Evolutionary conservation across 805 yeast genomes (phyloP), one percentile per base, ranked within the genome.

Genomic region (Yamadazyma takamatsuzukensis): DNA sequence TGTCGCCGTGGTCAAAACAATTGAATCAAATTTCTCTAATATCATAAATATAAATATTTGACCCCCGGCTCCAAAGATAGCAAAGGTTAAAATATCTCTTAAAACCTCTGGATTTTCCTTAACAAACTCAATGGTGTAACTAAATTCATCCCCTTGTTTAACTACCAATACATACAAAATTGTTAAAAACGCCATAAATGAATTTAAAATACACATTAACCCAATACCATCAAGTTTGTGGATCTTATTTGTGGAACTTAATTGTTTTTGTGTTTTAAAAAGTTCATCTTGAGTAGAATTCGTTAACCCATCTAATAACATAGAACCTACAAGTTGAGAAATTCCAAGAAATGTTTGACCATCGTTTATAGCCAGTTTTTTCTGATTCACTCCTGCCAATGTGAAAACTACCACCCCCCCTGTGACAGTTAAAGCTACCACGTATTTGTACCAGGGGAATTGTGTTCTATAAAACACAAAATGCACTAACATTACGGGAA

Each of bases 401-500:
- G 96, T 85, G 63, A 93, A 93, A 4, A 84, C 39, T 2, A 76
- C 68, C 9, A 93, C 97, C 2, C 99, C 98, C 0, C 62, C 32
- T 1, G 97, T 89, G 15, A 93, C 90, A n/a, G 73, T 49, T 0
- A 64, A 42, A 0, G 95, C 96, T 13, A 90, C 94, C 11, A 74
- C 39, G 52, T 84, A 84, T 58, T 93, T 93, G 59, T 80, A 78
- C 2, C 57, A 34, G 0, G 96, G 88, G 55, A 86, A 90, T 33
- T 59, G 61, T 4, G 83, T 76, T 26, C 82, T 69, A 59, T 88
- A 90, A 9, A 85, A 47, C 11, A 78, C 45, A 36, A 80, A 61
- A 49, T 88, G 96, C 3, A 93, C 83, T 21, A 84, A 53, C 82
- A 93, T 79, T n/a, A 90, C 95, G 0, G 99, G 99, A 15, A 93